Conservation (phyloP, 2,329 filamentous ascomycete species). For the Epichloe sibirici region DNA sequence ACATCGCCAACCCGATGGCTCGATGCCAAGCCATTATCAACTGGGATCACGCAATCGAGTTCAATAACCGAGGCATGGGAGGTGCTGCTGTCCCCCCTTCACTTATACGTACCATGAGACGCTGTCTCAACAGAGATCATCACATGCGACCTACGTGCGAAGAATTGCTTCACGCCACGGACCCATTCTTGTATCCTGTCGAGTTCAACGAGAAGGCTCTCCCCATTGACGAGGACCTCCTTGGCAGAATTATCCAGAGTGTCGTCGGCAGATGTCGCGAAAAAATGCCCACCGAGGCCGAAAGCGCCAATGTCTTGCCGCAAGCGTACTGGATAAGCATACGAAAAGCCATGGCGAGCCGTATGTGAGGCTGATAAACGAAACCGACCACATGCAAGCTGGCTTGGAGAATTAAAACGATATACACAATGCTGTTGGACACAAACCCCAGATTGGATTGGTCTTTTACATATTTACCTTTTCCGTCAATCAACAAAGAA, state of each 20-base stretch:
- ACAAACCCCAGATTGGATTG: neutral
- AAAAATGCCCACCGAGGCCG: constrained; percentile 44
- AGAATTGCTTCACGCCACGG: constrained; percentile 44
- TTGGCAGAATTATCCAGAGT: constrained; percentile 50
- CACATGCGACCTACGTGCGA: constrained; percentile 51
- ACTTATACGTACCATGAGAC: constrained; percentile 48
- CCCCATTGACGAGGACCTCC: constrained; percentile 49
- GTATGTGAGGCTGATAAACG: constrained; percentile 12
- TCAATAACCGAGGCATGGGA: constrained; percentile 56
- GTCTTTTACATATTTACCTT: neutral
- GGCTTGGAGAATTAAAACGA: neutral
- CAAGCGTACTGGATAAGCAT: constrained; percentile 50
- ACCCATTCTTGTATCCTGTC: constrained; percentile 52
- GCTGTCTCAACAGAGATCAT: constrained; percentile 51
- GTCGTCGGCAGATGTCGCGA: constrained; percentile 47
- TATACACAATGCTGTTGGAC: neutral
- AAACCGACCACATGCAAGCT: neutral
- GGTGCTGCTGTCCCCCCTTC: constrained; percentile 46
- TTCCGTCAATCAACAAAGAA: neutral
- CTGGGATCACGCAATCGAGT: constrained; percentile 61
- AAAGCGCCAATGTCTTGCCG: constrained; percentile 44
- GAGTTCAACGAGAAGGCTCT: constrained; percentile 42
- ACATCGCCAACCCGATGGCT: constrained; percentile 77
- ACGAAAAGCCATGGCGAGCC: constrained; percentile 33
- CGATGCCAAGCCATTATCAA: constrained; percentile 81